Evolutionary conservation across 2,329 filamentous ascomycete species (phyloP).

Genomic region (Ceratocystis colombiana): DNA sequence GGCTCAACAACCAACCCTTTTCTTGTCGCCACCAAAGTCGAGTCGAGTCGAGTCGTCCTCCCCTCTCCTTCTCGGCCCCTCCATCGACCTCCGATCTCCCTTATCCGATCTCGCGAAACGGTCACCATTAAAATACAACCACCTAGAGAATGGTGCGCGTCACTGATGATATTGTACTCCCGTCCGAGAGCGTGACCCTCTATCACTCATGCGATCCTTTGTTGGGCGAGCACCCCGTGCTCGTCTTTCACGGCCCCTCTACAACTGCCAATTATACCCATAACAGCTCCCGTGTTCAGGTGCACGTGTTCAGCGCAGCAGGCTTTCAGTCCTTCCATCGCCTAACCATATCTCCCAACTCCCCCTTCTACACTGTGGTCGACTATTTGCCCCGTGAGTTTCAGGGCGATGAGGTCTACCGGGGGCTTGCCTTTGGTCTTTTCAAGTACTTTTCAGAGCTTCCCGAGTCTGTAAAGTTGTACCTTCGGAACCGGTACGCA

Average conservation of each 20-base stretch:
- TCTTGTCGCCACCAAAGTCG: background rate
- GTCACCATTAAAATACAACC: slow-evolving; percentile 19
- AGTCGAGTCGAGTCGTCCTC: background rate
- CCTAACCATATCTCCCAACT: slow-evolving; percentile 86
- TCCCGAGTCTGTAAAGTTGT: slow-evolving; percentile 61
- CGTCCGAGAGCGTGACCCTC: slow-evolving; percentile 70
- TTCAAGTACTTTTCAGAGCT: slow-evolving; percentile 92
- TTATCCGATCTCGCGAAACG: slow-evolving; percentile 9
- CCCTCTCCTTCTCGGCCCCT: background rate
- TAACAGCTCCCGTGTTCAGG: slow-evolving; percentile 87
- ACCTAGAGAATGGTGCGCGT: slow-evolving; percentile 66
- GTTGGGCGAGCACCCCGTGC: slow-evolving; percentile 67
- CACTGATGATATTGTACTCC: slow-evolving; percentile 65
- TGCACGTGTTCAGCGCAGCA: slow-evolving; percentile 81
- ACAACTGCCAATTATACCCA: slow-evolving; percentile 77
- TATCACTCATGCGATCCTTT: slow-evolving; percentile 83
- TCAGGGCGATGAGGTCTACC: slow-evolving; percentile 88
- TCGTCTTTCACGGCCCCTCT: slow-evolving; percentile 87
- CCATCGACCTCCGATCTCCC: background rate
- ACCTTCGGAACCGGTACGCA: slow-evolving; percentile 52
- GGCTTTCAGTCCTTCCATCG: slow-evolving; percentile 84
- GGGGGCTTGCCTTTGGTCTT: slow-evolving; percentile 82
- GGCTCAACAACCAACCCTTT: background rate
- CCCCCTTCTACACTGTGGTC: slow-evolving; percentile 82
- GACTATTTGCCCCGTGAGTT: slow-evolving; percentile 82